Evolutionary conservation across 2,329 filamentous ascomycete species (phyloP), one percentile per base, ranked within the genome.

Genomic region (Aphanocladium album): DNA sequence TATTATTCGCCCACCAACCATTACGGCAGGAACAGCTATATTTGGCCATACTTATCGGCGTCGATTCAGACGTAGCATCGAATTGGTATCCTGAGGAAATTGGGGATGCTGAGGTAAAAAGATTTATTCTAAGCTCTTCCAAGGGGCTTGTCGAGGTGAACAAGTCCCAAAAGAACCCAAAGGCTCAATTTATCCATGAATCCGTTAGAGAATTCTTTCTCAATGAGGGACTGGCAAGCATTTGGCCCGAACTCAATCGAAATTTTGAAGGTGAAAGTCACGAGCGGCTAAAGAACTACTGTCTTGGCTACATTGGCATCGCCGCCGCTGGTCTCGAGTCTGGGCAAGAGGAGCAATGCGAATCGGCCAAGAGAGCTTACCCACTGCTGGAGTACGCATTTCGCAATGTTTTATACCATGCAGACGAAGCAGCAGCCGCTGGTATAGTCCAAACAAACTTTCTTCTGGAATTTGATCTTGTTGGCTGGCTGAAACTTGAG

Each of bases 121-220:
- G 56, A 5, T 79, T 70, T 33, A 67, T 82, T 1, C 56, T 75
- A 0, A 70, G 63, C 49, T 73, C 68, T 0, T 82, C 80, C 0
- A 81, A 80, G 63, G 79, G 80, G 0, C 72, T 82, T 17, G 74
- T 73, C 0, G 77, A 81, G 60, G 59, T 72, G 1, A 76, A 71
- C 0, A 71, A 67, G 33, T 64, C 67, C 35, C 6, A 6, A n/a
- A 37, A 43, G n/a, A 30, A n/a, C 11, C 23, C 45, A 3, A 17
- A 12, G 1, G 72, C 80, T 2, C 79, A 81, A 60, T 81, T 53
- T 64, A 82, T 83, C 7, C 80, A 83, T 41, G 78, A 82, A 63
- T 80, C 80, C 0, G 79, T 82, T 0, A 67, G 74, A 3, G 79
- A 82, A 8, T 82, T 79, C 33, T 66, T 83, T 0, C 45, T 79